phyloP scores from a whole-genome alignment of 345 rosid species.

The Trapa incisa region DNA sequence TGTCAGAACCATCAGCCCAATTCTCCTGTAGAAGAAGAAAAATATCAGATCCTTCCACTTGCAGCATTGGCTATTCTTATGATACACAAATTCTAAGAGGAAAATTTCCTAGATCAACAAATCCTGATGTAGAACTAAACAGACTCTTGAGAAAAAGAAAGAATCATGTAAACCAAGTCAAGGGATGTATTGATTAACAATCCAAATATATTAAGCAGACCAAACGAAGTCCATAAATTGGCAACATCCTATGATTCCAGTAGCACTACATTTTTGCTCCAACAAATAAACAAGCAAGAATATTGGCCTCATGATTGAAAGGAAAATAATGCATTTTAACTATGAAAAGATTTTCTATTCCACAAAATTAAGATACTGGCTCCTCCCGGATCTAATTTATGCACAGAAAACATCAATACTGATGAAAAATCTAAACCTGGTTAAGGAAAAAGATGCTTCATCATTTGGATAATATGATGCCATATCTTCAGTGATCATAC shows the following conservation, averaged over 20 bases:
- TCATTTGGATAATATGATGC: no score
- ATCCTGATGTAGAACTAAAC: background rate
- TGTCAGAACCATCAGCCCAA: constrained; percentile 37
- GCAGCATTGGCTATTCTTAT: background rate
- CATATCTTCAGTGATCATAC: no score
- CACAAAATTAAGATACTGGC: background rate
- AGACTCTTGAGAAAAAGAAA: background rate
- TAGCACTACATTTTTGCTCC: background rate
- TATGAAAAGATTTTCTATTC: background rate
- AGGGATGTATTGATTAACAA: background rate
- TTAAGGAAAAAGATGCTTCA: no score
- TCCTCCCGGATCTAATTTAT: background rate
- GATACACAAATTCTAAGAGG: background rate
- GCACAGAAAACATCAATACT: background rate
- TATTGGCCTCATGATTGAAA: background rate
- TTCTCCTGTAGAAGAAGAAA: constrained; percentile 41
- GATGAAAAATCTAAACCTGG: no score
- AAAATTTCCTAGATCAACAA: background rate
- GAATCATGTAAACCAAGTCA: background rate
- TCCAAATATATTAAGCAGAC: background rate
- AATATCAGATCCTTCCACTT: constrained; percentile 1
- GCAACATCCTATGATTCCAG: background rate
- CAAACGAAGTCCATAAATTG: background rate
- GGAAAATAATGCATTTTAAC: background rate
- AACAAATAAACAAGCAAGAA: background rate